phyloP scores from a whole-genome alignment of 2,329 filamentous ascomycete species.

The Ophioceras dolichostomum region DNA sequence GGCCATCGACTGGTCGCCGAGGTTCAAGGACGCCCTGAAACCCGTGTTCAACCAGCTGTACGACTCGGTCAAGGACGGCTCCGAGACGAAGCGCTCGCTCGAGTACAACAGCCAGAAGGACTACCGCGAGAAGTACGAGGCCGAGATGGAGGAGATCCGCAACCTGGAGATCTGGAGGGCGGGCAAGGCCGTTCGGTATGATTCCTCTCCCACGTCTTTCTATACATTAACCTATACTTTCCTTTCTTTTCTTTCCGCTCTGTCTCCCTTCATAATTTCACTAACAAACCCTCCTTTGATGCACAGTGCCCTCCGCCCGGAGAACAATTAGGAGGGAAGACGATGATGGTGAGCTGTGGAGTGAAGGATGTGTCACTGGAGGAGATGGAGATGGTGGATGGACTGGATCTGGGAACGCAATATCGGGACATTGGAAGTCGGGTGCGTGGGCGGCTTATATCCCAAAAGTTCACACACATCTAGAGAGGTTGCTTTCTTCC shows the following conservation, averaged over 20 bases:
- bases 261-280: not conserved
- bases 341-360: too few relatives aligned
- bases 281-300: not conserved
- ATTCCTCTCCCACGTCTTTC: constrained; percentile 9
- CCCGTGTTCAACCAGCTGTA: constrained; percentile 97
- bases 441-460: too few relatives aligned
- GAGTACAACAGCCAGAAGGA: constrained; percentile 94
- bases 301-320: constrained; percentile 62
- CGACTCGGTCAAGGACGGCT: constrained; percentile 79
- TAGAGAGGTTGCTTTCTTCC: not conserved
- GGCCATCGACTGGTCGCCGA: constrained; percentile 95
- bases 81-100: constrained; percentile 90
- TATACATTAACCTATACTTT: not conserved
- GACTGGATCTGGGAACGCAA: too few relatives aligned
- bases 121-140: constrained; percentile 95
- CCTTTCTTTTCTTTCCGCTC: not conserved
- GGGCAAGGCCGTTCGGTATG: constrained; percentile 87
- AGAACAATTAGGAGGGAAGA: too few relatives aligned
- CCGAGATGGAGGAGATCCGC: constrained; percentile 98
- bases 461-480: not conserved
- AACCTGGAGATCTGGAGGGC: constrained; percentile 98
- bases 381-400: too few relatives aligned
- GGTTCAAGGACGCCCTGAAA: constrained; percentile 98
- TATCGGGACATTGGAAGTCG: too few relatives aligned
- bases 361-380: too few relatives aligned